Conservation (phyloP, 2,329 filamentous ascomycete species). For the Juglanconis sp. region DNA sequence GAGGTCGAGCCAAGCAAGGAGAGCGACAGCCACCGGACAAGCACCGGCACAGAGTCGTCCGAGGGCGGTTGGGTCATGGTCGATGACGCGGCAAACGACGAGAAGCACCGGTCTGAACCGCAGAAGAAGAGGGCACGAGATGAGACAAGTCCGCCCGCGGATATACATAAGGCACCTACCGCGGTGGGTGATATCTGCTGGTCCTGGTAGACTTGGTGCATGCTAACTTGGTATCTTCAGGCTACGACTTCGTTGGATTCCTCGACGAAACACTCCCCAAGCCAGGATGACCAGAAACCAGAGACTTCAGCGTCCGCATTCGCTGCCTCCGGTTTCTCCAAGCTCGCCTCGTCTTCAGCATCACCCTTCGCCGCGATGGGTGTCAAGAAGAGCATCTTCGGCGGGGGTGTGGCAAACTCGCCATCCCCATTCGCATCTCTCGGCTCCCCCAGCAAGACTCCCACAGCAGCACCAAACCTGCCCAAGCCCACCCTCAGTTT, state of each 20-base stretch:
- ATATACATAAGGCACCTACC: conserved; percentile 5
- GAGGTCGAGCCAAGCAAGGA: conserved; percentile 52
- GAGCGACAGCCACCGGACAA: conserved; percentile 34
- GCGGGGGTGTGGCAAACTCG: conserved; percentile 41
- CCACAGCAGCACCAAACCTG: conserved; percentile 24
- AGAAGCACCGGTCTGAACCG: conserved; percentile 53
- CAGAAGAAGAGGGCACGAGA: conserved; percentile 65
- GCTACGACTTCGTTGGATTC: conserved; percentile 21
- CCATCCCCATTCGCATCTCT: conserved; percentile 33
- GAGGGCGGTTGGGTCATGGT: conserved; percentile 17
- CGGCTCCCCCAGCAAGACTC: conserved; percentile 29
- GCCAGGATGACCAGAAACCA: conserved; percentile 28
- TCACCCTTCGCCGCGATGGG: conserved; percentile 64
- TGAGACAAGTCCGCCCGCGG: conserved; percentile 25
- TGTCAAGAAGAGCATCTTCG: conserved; percentile 47
- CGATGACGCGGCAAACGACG: conserved; percentile 24
- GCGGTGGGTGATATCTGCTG: conserved; percentile 3
- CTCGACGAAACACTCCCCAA: conserved; percentile 22
- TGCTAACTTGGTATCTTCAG: conserved; percentile 16
- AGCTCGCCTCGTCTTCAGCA: conserved; percentile 56
- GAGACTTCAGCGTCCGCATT: conserved; percentile 60
- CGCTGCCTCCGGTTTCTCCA: conserved; percentile 64
- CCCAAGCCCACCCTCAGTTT: conserved; percentile 49
- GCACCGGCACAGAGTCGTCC: conserved; percentile 39
- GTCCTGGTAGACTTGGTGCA: neutral